Percentiles rank a stretch among this genome's conserved stretches.
Evolutionary conservation across 2,329 filamentous ascomycete genomes (phyloP).

Genomic region (Coccinonectria pachysandricola): DNA sequence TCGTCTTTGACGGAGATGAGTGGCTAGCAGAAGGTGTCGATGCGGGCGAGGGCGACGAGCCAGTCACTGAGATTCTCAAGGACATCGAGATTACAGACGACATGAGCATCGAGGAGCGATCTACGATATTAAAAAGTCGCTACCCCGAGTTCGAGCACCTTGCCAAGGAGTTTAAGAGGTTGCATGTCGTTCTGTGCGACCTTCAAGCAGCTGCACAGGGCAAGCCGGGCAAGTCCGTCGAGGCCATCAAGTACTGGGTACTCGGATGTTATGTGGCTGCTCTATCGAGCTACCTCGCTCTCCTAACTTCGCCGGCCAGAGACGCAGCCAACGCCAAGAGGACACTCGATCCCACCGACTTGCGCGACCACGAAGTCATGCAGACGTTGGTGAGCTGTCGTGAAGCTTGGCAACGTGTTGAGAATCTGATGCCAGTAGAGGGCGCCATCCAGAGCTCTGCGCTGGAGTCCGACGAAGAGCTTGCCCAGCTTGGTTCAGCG

Average conservation of each 20-base stretch:
- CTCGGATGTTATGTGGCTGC: slow-evolving; percentile 78
- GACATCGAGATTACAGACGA: slow-evolving; percentile 72
- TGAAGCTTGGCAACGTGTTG: slow-evolving; percentile 67
- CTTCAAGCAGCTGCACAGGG: slow-evolving; percentile 48
- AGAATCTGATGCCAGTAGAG: slow-evolving; percentile 47
- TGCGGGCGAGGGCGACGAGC: slow-evolving; percentile 41
- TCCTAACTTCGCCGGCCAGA: slow-evolving; percentile 71
- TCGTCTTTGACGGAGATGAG: slow-evolving; percentile 82
- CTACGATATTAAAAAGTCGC: slow-evolving; percentile 63
- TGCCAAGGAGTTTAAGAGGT: slow-evolving; percentile 64
- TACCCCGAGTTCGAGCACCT: slow-evolving; percentile 91
- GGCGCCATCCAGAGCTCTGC: slow-evolving; percentile 19
- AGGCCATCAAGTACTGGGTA: slow-evolving; percentile 65
- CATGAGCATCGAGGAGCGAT: slow-evolving; percentile 64
- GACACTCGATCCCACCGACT: slow-evolving; percentile 62
- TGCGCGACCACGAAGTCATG: slow-evolving; percentile 90
- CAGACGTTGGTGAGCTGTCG: slow-evolving; percentile 69
- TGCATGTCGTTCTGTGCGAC: slow-evolving; percentile 55
- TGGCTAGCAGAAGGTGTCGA: slow-evolving; percentile 57
- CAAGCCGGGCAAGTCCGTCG: slow-evolving; percentile 41
- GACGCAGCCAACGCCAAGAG: slow-evolving; percentile 43
- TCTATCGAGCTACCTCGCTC: slow-evolving; percentile 86
- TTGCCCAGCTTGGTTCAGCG: slow-evolving; percentile 15
- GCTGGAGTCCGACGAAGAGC: slow-evolving; percentile 14
- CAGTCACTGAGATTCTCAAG: slow-evolving; percentile 79